Evolutionary conservation across 768 basidiomycete genomes (phyloP).

Genomic region (Termitomyces bulborhizus): DNA sequence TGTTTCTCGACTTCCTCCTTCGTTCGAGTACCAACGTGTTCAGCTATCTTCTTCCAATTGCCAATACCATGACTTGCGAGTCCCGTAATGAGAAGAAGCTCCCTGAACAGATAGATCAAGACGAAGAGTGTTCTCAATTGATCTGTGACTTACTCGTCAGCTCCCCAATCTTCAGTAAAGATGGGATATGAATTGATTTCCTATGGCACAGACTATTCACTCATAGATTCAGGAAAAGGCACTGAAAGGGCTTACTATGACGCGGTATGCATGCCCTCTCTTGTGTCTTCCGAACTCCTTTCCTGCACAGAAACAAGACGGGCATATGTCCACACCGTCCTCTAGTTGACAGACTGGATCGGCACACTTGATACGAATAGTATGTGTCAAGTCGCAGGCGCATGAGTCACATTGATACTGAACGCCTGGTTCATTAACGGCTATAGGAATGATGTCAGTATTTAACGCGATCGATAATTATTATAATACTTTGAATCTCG

Average conservation of each 20-base stretch:
- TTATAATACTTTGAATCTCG: conserved; percentile 49
- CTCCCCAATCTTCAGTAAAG: conserved; percentile 93
- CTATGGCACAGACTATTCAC: conserved; percentile 29
- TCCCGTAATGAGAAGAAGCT: conserved; percentile 85
- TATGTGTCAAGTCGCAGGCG: conserved; percentile 85
- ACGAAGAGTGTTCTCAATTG: not conserved
- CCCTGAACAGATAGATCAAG: conserved; percentile 40
- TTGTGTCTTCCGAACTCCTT: conserved; percentile 86
- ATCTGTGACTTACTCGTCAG: conserved; percentile 72
- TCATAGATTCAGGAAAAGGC: not conserved
- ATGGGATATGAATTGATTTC: conserved; percentile 97
- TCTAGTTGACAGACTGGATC: conserved; percentile 60
- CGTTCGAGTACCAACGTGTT: conserved; percentile 89
- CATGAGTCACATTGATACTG: conserved; percentile 85
- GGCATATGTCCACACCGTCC: conserved; percentile 89
- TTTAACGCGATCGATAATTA: not conserved
- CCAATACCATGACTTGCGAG: conserved; percentile 84
- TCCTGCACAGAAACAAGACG: conserved; percentile 86
- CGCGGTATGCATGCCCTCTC: conserved; percentile 82
- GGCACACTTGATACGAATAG: conserved; percentile 96
- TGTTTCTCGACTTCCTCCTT: conserved; percentile 92
- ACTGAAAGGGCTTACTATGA: conserved; percentile 56
- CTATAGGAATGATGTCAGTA: conserved; percentile 26
- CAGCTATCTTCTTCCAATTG: conserved; percentile 95
- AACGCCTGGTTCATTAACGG: conserved; percentile 75